phyloP scores from a whole-genome alignment of 1,284 basidiomycete species.

The Athelia sp. region DNA sequence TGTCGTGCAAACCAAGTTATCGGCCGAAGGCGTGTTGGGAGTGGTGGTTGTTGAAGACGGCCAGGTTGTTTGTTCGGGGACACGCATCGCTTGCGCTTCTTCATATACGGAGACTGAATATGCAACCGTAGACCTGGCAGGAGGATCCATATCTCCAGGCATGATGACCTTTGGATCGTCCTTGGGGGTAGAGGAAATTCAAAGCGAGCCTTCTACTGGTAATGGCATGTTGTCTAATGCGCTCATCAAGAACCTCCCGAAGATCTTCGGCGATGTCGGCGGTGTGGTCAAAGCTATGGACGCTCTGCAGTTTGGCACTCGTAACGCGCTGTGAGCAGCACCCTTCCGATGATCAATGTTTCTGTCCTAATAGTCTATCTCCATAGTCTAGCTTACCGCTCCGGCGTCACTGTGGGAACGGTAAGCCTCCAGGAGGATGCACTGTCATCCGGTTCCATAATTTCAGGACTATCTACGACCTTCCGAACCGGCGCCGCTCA shows the following conservation, averaged over 20 bases:
- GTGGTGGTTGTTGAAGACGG: conserved; percentile 40
- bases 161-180: conserved; percentile 57
- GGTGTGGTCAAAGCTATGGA: conserved; percentile 65
- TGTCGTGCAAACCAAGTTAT: neutral
- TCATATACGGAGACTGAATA: conserved; percentile 10
- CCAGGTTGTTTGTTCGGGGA: conserved; percentile 34
- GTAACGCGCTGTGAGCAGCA: conserved; percentile 61
- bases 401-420: conserved; percentile 50
- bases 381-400: conserved; percentile 54
- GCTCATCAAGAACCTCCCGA: conserved; percentile 37
- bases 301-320: conserved; percentile 65
- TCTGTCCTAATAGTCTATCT: conserved; percentile 9
- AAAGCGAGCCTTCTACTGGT: conserved; percentile 58
- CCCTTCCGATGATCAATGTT: conserved; percentile 11
- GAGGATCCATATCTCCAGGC: conserved; percentile 52
- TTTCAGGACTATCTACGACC: conserved; percentile 61
- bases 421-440: conserved; percentile 59
- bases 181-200: conserved; percentile 58
- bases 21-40: conserved; percentile 18
- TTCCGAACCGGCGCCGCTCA: conserved; percentile 64
- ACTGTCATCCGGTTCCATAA: conserved; percentile 59
- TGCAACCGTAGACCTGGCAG: conserved; percentile 39
- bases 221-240: conserved; percentile 57
- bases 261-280: conserved; percentile 41
- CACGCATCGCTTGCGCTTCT: conserved; percentile 11